Conservation (phyloP, 108 stramenopile species). For the Bacterosira constricta region DNA sequence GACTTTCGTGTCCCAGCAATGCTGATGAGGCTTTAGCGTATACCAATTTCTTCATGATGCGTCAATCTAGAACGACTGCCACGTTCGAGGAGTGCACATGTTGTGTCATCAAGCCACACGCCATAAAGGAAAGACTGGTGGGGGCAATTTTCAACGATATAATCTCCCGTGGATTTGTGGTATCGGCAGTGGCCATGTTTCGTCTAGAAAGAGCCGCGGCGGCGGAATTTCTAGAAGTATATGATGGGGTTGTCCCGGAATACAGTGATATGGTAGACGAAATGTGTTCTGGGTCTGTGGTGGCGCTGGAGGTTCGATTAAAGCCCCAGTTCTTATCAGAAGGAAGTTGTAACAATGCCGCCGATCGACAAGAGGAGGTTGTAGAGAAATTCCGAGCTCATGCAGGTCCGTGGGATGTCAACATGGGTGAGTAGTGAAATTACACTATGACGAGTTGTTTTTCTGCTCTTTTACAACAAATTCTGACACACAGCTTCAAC, state of each 20-base stretch:
- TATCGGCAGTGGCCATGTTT: conserved; percentile 62
- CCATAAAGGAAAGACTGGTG: conserved; percentile 50
- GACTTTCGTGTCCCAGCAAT: conserved; percentile 12
- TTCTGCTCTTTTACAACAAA: too few species aligned
- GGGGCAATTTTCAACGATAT: conserved; percentile 63
- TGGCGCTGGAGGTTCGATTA: conserved; percentile 57
- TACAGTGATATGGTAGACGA: conserved; percentile 65
- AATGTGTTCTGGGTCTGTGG: conserved; percentile 55
- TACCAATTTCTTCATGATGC: conserved; percentile 9
- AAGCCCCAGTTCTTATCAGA: conserved; percentile 25
- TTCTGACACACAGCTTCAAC: too few species aligned
- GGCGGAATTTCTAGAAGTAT: conserved; percentile 76
- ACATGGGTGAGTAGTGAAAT: conserved; percentile 46
- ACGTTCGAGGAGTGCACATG: conserved; percentile 76
- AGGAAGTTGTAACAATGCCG: not conserved
- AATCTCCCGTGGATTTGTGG: conserved; percentile 51
- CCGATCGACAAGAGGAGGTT: conserved; percentile 9
- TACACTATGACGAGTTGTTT: too few species aligned
- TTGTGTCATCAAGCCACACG: conserved; percentile 79
- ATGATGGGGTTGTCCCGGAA: conserved; percentile 57
- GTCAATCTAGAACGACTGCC: conserved; percentile 45
- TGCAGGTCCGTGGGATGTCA: conserved; percentile 78
- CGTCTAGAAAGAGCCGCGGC: conserved; percentile 54
- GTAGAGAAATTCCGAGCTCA: conserved; percentile 67
- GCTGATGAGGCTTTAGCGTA: conserved; percentile 19